phyloP scores from a whole-genome alignment of 1,139 yeast species.

The Geotrichum aggregatum region DNA sequence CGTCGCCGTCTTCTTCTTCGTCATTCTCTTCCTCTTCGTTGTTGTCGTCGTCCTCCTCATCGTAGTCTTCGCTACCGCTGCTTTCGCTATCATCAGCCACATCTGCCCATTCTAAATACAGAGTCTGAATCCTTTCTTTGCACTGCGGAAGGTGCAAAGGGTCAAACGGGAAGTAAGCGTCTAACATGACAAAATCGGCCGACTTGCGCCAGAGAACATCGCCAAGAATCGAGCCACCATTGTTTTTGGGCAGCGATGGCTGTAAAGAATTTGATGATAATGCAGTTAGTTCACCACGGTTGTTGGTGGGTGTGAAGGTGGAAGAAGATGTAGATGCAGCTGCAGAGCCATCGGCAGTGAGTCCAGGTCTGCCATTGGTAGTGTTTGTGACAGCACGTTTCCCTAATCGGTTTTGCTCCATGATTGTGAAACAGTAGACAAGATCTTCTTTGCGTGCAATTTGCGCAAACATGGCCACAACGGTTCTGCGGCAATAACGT shows the following conservation, averaged over 20 bases:
- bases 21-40: conserved; percentile 22
- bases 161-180: conserved; percentile 93
- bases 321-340: neutral
- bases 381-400: conserved; percentile 23
- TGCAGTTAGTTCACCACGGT: too few species aligned
- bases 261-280: neutral
- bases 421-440: conserved; percentile 88
- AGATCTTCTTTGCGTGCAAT: conserved; percentile 85
- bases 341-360: too few species aligned
- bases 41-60: conserved; percentile 26
- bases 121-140: conserved; percentile 50
- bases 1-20: conserved; percentile 6
- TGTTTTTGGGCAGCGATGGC: neutral
- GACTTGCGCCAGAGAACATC: conserved; percentile 38
- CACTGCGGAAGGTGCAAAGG: conserved; percentile 72
- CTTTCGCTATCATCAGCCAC: conserved; percentile 62
- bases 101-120: conserved; percentile 82
- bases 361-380: conserved; percentile 11
- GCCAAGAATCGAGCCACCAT: conserved; percentile 22
- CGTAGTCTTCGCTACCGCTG: conserved; percentile 37
- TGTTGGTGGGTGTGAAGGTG: too few species aligned
- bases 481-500: conserved; percentile 89
- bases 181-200: conserved; percentile 82
- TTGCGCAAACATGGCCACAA: conserved; percentile 88
- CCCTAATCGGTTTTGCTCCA: conserved; percentile 83